Evolutionary conservation across 1,139 yeast genomes (phyloP).

Genomic region (Saccharomycopsis phalli): DNA sequence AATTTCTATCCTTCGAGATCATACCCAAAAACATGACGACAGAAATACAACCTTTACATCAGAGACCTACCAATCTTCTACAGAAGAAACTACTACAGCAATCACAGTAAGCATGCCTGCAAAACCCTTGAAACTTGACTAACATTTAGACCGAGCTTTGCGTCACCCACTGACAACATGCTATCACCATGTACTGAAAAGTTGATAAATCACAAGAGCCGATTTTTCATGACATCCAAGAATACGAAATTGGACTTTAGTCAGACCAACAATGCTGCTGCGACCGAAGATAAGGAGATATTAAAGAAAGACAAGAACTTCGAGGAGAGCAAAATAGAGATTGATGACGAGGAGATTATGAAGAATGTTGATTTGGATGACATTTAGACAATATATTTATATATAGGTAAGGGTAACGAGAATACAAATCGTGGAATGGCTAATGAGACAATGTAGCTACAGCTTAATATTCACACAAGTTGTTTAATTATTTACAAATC

Average conservation of each 20-base stretch:
- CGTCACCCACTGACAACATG: slow-evolving; percentile 50
- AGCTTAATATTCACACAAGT: neutral
- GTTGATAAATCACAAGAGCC: slow-evolving; percentile 39
- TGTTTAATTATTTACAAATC: too few species aligned
- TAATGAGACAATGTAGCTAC: neutral
- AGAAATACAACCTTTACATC: slow-evolving; percentile 26
- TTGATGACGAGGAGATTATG: slow-evolving; percentile 17
- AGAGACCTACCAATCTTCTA: slow-evolving; percentile 13
- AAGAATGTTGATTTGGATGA: slow-evolving; percentile 14
- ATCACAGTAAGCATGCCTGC: neutral
- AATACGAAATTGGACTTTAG: slow-evolving; percentile 25
- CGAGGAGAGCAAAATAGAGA: slow-evolving; percentile 5
- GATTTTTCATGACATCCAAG: slow-evolving; percentile 29
- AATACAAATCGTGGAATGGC: neutral
- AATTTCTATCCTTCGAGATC: neutral
- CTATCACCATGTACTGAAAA: slow-evolving; percentile 52
- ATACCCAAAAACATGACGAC: slow-evolving; percentile 2
- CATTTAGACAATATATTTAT: too few species aligned
- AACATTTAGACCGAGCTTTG: slow-evolving; percentile 26
- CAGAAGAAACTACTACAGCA: slow-evolving; percentile 1
- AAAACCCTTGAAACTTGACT: neutral
- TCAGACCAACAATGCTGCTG: neutral
- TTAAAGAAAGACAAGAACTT: slow-evolving; percentile 5
- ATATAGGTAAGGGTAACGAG: too few species aligned
- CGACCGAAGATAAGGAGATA: neutral